These are phyloP conservation scores for Penicillium psychrofluorescens DNA, from an alignment of 495 filamentous ascomycete species.

Conservation along the genomic window DNA sequence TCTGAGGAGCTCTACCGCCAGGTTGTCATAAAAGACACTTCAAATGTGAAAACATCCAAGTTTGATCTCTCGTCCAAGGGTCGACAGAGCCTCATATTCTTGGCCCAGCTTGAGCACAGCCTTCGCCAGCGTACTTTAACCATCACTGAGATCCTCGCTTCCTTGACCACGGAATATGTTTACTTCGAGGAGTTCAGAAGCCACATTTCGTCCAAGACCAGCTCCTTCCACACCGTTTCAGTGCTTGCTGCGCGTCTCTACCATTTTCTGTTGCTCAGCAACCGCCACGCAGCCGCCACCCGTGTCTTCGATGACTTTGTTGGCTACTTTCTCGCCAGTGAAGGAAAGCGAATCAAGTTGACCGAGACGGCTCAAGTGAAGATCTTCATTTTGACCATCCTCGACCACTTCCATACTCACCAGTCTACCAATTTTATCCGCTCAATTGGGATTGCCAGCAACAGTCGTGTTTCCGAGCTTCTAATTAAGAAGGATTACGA, in stretches of 20 bases:
- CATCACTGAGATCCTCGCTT: constrained; percentile 28
- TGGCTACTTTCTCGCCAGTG: constrained; percentile 23
- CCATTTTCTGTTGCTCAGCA: constrained; percentile 20
- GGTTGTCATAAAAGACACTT: constrained; percentile 7
- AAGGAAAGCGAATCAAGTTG: constrained; percentile 24
- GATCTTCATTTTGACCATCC: neutral
- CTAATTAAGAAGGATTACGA: constrained; percentile 19
- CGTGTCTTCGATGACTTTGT: constrained; percentile 11
- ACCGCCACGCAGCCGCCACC: constrained; percentile 11
- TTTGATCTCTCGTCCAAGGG: constrained; percentile 7
- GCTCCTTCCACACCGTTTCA: neutral
- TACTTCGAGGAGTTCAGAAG: constrained; percentile 33
- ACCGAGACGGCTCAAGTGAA: constrained; percentile 3
- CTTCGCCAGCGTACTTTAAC: constrained; percentile 18
- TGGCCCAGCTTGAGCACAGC: constrained; percentile 32
- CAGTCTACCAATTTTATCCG: constrained; percentile 27
- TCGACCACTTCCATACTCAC: constrained; percentile 25
- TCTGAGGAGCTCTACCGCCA: constrained; percentile 30
- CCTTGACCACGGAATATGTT: constrained; percentile 27
- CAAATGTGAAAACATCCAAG: too few species aligned
- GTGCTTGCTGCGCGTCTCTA: constrained; percentile 19
- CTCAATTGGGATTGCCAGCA: constrained; percentile 30
- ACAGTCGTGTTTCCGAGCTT: constrained; percentile 21
- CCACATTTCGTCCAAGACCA: constrained; percentile 18
- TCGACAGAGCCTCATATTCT: constrained; percentile 29